These are phyloP conservation scores for Afroboletus lepidellus DNA, from an alignment of 1,284 basidiomycete genomes.

Conservation along the genomic window DNA sequence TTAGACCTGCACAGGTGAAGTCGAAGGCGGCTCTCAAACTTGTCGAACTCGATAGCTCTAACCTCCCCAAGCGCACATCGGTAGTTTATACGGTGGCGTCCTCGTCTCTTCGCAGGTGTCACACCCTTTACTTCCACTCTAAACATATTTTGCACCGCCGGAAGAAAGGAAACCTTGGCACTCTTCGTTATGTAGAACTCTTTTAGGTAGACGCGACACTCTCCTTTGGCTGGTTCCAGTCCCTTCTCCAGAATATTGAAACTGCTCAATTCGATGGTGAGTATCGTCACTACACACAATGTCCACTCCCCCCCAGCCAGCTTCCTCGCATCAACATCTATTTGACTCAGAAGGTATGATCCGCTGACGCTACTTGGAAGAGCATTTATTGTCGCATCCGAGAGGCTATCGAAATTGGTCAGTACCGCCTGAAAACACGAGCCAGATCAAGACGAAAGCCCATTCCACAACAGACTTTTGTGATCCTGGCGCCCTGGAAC, in stretches of 20 bases:
- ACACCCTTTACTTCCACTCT: conserved; percentile 90
- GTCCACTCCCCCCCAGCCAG: conserved; percentile 53
- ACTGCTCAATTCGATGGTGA: conserved; percentile 79
- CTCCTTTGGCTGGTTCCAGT: conserved; percentile 94
- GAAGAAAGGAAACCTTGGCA: conserved; percentile 69
- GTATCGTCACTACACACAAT: conserved; percentile 29
- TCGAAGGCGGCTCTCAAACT: conserved; percentile 59
- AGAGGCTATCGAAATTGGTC: conserved; percentile 72
- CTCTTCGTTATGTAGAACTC: conserved; percentile 83
- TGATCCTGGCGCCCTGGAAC: conserved; percentile 71
- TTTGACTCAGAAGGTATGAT: conserved; percentile 85
- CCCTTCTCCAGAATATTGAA: conserved; percentile 80
- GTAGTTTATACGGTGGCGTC: conserved; percentile 80
- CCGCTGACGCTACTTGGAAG: conserved; percentile 86
- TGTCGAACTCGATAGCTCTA: conserved; percentile 68
- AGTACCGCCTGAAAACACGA: conserved; percentile 72
- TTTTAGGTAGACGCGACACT: conserved; percentile 90
- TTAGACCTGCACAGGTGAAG: too few species aligned
- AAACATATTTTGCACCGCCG: conserved; percentile 92
- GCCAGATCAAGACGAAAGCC: conserved; percentile 78
- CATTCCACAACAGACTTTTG: conserved; percentile 69
- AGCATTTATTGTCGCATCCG: conserved; percentile 71
- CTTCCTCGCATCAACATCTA: conserved; percentile 87
- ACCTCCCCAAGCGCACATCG: conserved; percentile 71
- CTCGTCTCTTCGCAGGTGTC: conserved; percentile 48